These are phyloP conservation scores for Pichia kudriavzevii DNA, from an alignment of 1,139 yeast species.

Conservation along the genomic window DNA sequence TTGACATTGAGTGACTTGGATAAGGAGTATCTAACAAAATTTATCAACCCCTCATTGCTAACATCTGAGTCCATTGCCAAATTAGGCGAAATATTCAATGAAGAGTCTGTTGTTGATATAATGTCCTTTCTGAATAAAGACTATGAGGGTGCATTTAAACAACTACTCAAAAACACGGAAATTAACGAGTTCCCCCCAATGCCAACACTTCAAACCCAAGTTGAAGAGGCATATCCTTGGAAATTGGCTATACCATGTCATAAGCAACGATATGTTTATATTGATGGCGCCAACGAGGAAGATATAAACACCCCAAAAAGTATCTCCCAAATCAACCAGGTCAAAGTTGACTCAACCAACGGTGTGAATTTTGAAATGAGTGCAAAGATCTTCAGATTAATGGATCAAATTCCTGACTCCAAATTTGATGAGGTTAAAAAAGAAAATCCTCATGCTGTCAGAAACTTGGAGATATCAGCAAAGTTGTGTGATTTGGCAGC, in stretches of 20 bases:
- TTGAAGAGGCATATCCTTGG: constrained; percentile 61
- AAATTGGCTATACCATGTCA: constrained; percentile 90
- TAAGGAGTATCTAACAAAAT: constrained; percentile 39
- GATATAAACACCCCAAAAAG: constrained; percentile 28
- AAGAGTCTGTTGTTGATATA: constrained; percentile 66
- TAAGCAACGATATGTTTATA: constrained; percentile 77
- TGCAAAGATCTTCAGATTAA: constrained; percentile 12
- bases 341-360: constrained; percentile 33
- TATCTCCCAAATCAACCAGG: constrained; percentile 29
- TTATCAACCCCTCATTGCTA: constrained; percentile 51
- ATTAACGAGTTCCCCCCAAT: constrained; percentile 41
- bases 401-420: constrained; percentile 1
- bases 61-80: constrained; percentile 33
- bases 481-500: constrained; percentile 47
- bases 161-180: constrained; percentile 45
- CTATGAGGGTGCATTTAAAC: constrained; percentile 42
- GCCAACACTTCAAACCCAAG: constrained; percentile 53
- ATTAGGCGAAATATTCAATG: constrained; percentile 47
- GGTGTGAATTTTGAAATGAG: constrained; percentile 25
- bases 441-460: constrained; percentile 16
- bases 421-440: constrained; percentile 3
- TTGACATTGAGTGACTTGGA: constrained; percentile 32
- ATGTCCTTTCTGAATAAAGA: constrained; percentile 52
- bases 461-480: constrained; percentile 15
- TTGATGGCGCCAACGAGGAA: constrained; percentile 49